Evolutionary conservation across 2,329 filamentous ascomycete genomes (phyloP).

Genomic region (Dendrostoma leiphaemia): DNA sequence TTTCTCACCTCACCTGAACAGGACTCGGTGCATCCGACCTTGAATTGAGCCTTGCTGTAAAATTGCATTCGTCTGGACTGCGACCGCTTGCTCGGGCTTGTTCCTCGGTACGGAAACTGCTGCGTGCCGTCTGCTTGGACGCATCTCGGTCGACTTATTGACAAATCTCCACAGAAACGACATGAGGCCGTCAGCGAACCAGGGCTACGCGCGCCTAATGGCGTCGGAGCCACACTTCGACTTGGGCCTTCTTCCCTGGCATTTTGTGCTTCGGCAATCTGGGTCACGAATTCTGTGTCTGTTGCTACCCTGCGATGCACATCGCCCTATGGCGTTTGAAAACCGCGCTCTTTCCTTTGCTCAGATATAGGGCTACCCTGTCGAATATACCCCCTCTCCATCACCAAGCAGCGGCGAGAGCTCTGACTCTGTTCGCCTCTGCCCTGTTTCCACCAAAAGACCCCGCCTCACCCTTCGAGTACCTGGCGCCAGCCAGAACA

Average conservation of each 20-base stretch:
- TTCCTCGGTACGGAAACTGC: slow-evolving; percentile 15
- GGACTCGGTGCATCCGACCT: slow-evolving; percentile 8
- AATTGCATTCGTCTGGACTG: slow-evolving; percentile 9
- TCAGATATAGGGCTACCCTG: slow-evolving; percentile 28
- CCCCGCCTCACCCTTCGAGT: slow-evolving; percentile 16
- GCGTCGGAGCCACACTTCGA: slow-evolving; percentile 15
- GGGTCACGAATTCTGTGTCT: slow-evolving; percentile 25
- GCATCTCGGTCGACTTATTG: slow-evolving; percentile 12
- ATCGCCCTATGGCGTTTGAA: slow-evolving; percentile 26
- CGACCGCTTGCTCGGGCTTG: slow-evolving; percentile 8
- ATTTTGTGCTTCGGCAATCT: slow-evolving; percentile 29
- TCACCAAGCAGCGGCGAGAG: slow-evolving; percentile 20
- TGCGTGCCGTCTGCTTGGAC: slow-evolving; percentile 1
- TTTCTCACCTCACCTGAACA: slow-evolving; percentile 1
- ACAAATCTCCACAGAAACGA: slow-evolving; percentile 17
- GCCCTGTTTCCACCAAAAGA: slow-evolving; percentile 18
- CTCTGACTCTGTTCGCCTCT: slow-evolving; percentile 16
- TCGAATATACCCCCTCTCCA: slow-evolving; percentile 28
- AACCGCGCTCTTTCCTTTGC: slow-evolving; percentile 24
- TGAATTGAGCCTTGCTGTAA: not conserved
- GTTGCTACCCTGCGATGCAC: slow-evolving; percentile 19
- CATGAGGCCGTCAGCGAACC: slow-evolving; percentile 3
- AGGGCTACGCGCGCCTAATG: slow-evolving; percentile 13
- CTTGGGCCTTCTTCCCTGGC: slow-evolving; percentile 19
- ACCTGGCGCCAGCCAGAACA: slow-evolving; percentile 8